A percentile compares a stretch with the other conserved stretches of the same genome.
phyloP scores from a whole-genome alignment of 1,139 yeast species.

The Saccharomyces hybrid region DNA sequence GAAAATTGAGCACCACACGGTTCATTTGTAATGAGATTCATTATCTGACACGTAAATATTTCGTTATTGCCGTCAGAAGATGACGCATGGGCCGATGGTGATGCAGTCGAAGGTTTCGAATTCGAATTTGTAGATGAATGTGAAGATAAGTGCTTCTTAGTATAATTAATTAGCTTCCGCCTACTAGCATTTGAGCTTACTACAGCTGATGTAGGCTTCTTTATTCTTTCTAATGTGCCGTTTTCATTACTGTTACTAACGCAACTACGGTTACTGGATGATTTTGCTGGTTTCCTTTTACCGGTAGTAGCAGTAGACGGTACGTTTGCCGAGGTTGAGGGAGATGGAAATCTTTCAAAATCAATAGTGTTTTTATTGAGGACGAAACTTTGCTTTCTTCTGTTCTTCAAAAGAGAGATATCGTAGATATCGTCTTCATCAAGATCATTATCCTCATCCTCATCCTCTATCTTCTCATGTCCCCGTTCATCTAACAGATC shows the following conservation, averaged over 20 bases:
- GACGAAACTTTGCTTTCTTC: constrained; percentile 19
- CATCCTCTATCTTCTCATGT: constrained; percentile 7
- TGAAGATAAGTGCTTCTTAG: not conserved
- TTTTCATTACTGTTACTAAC: constrained; percentile 19
- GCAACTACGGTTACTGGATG: constrained; percentile 8
- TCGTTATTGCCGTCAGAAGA: constrained; percentile 24
- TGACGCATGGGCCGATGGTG: not conserved
- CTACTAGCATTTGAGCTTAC: not conserved
- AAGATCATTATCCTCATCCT: constrained; percentile 12
- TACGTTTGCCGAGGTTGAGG: constrained; percentile 3
- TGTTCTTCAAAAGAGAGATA: constrained; percentile 18
- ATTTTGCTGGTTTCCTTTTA: constrained; percentile 2
- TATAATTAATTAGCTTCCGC: not conserved
- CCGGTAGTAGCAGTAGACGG: constrained; percentile 6
- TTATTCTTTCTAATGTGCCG: constrained; percentile 10
- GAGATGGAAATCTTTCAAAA: constrained; percentile 6
- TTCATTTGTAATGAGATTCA: constrained; percentile 52
- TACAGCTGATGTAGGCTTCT: not conserved
- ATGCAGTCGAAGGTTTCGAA: not conserved
- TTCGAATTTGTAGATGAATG: not conserved
- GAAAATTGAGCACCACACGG: constrained; percentile 80
- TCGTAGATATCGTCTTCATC: constrained; percentile 20
- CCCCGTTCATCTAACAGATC: not conserved
- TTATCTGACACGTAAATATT: constrained; percentile 50
- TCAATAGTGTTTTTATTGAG: constrained; percentile 6